Conservation (phyloP, 148 eudicot genomes). For the Beta vulgaris region DNA sequence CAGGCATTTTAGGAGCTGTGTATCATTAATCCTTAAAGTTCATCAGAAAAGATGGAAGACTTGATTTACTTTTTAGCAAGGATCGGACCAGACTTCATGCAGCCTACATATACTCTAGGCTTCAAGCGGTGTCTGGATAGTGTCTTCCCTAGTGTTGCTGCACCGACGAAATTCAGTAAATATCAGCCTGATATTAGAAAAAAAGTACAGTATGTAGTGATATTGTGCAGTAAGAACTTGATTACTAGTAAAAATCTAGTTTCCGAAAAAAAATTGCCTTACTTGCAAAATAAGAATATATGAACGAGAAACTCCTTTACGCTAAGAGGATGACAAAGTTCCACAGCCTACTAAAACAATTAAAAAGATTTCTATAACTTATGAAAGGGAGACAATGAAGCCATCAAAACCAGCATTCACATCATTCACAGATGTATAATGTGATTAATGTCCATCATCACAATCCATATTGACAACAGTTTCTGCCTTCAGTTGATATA, state of each 20-base stretch:
- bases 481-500: neutral
- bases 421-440: no score
- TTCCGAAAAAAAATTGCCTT: neutral
- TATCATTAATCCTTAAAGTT: neutral
- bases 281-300: neutral
- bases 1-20: constrained; percentile 6
- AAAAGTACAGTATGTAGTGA: neutral
- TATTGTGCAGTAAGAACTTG: neutral
- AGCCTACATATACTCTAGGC: constrained; percentile 69
- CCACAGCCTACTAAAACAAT: neutral
- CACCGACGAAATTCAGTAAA: constrained; percentile 9
- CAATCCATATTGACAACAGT: neutral
- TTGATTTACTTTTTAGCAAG: constrained; percentile 62
- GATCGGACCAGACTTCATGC: constrained; percentile 89
- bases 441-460: neutral
- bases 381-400: neutral
- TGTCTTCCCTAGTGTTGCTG: constrained; percentile 70
- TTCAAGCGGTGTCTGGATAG: constrained; percentile 55
- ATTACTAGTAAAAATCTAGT: neutral
- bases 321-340: neutral
- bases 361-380: neutral
- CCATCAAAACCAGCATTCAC: neutral
- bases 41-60: neutral
- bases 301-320: neutral
- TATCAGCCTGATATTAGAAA: neutral